Percentiles rank a stretch among this genome's conserved stretches.
Conservation (phyloP, 163 green algal genomes). For the Trebouxiophyceae sp. region DNA sequence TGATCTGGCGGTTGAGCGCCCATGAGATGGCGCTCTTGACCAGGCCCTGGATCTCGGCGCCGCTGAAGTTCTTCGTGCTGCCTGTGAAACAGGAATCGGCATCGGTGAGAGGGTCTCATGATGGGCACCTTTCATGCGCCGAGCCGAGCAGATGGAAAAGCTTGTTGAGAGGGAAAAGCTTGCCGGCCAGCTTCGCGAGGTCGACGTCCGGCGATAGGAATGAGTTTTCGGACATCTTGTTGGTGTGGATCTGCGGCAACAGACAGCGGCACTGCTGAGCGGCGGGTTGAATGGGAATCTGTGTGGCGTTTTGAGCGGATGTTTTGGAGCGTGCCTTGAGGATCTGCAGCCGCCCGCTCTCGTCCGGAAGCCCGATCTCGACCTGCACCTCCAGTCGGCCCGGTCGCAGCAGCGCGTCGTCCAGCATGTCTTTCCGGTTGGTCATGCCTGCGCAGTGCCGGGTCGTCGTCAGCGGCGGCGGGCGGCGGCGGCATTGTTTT, state of each 20-base stretch:
- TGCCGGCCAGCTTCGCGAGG: slow-evolving; percentile 64
- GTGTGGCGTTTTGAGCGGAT: no score
- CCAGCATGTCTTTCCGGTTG: slow-evolving; percentile 37
- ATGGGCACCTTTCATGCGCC: no score
- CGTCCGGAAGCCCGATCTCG: slow-evolving; percentile 96
- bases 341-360: slow-evolving; percentile 91
- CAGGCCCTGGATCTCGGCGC: slow-evolving; percentile 96
- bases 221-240: slow-evolving; percentile 70
- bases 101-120: no score
- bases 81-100: slow-evolving; percentile 23
- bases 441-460: slow-evolving; percentile 12
- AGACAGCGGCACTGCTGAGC: no score
- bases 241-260: slow-evolving; percentile 90
- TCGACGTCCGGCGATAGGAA: slow-evolving; percentile 86
- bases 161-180: neutral
- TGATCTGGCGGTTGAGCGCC: slow-evolving; percentile 88
- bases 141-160: no score
- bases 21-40: slow-evolving; percentile 89
- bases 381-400: slow-evolving; percentile 97
- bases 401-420: slow-evolving; percentile 93
- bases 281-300: no score
- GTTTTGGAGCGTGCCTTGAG: slow-evolving; percentile 58
- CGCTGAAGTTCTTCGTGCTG: slow-evolving; percentile 93
- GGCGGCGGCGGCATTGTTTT: no score
- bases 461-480: no score